Evolutionary conservation across 805 yeast genomes (phyloP).

Genomic region (Ogataea pilisensis): DNA sequence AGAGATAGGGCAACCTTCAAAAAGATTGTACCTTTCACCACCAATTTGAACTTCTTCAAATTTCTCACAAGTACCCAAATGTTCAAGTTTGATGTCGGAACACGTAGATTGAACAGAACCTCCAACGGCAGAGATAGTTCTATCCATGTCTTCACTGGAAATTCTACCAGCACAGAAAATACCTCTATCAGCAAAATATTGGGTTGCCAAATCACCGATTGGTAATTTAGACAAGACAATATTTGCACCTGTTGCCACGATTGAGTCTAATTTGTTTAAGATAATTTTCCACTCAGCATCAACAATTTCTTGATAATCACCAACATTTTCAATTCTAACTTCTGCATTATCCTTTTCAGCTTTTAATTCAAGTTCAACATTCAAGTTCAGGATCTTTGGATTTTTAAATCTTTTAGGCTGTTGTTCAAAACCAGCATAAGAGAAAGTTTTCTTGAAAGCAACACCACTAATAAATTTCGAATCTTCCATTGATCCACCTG

Average conservation of each 20-base stretch:
- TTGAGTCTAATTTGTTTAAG: constrained; percentile 76
- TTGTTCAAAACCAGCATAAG: constrained; percentile 98
- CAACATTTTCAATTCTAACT: constrained; percentile 90
- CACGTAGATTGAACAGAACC: constrained; percentile 81
- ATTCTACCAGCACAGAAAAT: constrained; percentile 98
- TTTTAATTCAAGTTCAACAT: constrained; percentile 92
- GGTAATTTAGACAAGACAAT: constrained; percentile 93
- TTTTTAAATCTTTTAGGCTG: constrained; percentile 82
- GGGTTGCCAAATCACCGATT: constrained; percentile 98
- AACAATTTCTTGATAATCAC: constrained; percentile 91
- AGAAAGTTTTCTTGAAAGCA: constrained; percentile 94
- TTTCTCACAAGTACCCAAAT: constrained; percentile 76
- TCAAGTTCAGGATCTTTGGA: constrained; percentile 80
- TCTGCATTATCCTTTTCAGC: constrained; percentile 99
- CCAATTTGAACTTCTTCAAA: constrained; percentile 97
- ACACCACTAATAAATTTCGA: constrained; percentile 88
- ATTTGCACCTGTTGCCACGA: constrained; percentile 82
- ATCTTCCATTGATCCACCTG: constrained; percentile 97
- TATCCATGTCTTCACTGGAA: constrained; percentile 79
- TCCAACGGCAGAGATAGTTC: constrained; percentile 92
- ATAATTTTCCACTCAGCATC: constrained; percentile 99
- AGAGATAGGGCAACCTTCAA: constrained; percentile 88
- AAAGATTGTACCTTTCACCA: constrained; percentile 88
- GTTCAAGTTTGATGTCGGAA: constrained; percentile 58
- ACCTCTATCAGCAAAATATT: constrained; percentile 92